Conservation (phyloP, 1,139 yeast genomes). For the Yamadazyma mexicana region DNA sequence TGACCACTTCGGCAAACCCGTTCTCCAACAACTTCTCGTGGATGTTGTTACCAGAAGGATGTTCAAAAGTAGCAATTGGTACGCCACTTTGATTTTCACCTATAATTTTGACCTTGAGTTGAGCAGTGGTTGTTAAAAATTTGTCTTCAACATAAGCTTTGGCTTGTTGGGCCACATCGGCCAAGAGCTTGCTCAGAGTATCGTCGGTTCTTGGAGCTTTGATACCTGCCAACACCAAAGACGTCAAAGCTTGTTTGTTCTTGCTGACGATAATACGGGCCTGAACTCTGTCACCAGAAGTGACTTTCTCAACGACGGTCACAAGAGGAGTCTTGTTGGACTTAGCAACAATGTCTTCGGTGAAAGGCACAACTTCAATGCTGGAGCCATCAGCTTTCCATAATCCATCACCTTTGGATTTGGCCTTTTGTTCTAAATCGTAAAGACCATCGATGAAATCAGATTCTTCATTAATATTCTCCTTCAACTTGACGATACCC, state of each 20-base stretch:
- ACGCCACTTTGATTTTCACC: conserved; percentile 65
- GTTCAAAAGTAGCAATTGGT: conserved; percentile 62
- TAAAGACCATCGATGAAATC: conserved; percentile 26
- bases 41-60: conserved; percentile 70
- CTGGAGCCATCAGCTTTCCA: conserved; percentile 41
- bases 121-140: conserved; percentile 58
- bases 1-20: conserved; percentile 76
- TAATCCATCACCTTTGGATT: conserved; percentile 48
- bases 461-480: conserved; percentile 45
- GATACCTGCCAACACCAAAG: conserved; percentile 72
- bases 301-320: conserved; percentile 71
- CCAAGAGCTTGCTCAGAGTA: conserved; percentile 37
- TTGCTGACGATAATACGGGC: conserved; percentile 53
- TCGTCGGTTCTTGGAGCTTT: conserved; percentile 69
- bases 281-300: conserved; percentile 74
- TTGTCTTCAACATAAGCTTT: conserved; percentile 67
- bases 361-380: conserved; percentile 34
- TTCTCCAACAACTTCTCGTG: conserved; percentile 63
- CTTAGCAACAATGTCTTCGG: conserved; percentile 34
- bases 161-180: conserved; percentile 64
- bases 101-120: conserved; percentile 52
- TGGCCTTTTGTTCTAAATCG: conserved; percentile 50
- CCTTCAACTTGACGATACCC: conserved; percentile 67
- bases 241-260: conserved; percentile 48
- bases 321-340: conserved; percentile 46